Evolutionary conservation across 495 filamentous ascomycete genomes (phyloP), one percentile per base, ranked within the genome.

Genomic region (Aspergillus sclerotiicarbonarius): DNA sequence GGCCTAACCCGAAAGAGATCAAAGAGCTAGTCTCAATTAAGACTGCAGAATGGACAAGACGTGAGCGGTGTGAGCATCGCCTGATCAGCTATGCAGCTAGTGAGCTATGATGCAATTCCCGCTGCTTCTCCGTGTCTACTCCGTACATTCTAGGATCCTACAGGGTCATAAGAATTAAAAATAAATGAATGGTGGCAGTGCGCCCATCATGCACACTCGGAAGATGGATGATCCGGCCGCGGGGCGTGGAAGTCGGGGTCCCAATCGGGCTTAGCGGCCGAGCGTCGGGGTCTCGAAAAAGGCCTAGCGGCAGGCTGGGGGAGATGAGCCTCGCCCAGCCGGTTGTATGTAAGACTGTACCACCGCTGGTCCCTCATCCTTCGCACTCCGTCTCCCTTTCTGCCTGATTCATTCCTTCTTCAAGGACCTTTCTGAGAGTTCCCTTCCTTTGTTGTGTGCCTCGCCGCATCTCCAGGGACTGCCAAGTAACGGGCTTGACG

Each of bases 221-320:
- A 12, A 29, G 18, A 49, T 49, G 10, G 29, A 25, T 25, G 10
- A 25, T 29, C 46, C 53, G 0, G 37, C 13, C 12, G 4, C 37
- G 37, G 55, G 32, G 51, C 46, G 33, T 29, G 53, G 51, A 7
- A 46, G 67, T 76, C 72, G 70, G 69, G 68, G 67, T 68, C 74
- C 63, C 49, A 58, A 71, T 59, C 1, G 0, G 62, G 71, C 46
- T 63, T 74, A 73, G 72, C 60, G 64, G 50, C 8, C 6, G 8
- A 5, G n/a, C 18, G 54, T 62, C 59, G 59, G 59, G 59, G 48
- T 53, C 53, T 45, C 59, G 57, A 62, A 57, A 54, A 6, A 39
- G 54, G 59, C 13, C 54, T 53, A 31, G 59, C 49, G 48, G n/a
- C 21, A 32, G 5, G 6, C 29, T 45, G 1, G 12, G 9, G 7